A percentile compares a stretch with the other conserved stretches of the same genome.
These are phyloP conservation scores for Rhizophagus prolifer DNA, from an alignment of 192 early-diverging fungal genomes.

Conservation along the genomic window DNA sequence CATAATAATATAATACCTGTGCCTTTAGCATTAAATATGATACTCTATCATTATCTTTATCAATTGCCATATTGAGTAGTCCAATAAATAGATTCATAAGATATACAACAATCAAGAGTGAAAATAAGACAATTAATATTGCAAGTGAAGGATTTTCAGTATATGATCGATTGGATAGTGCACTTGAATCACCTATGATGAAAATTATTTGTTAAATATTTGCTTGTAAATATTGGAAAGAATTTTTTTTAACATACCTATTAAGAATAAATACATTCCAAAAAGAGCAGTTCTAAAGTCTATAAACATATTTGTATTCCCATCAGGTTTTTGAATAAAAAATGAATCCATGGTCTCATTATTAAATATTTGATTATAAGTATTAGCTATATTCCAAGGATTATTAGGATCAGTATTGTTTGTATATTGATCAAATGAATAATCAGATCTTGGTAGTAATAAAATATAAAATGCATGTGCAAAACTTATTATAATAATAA, in stretches of 20 bases:
- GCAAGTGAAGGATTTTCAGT: background rate
- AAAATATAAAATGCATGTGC: slow-evolving; percentile 11
- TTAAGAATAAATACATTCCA: background rate
- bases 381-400: background rate
- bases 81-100: slow-evolving; percentile 21
- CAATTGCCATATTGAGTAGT: background rate
- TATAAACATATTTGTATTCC: no score
- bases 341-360: no score
- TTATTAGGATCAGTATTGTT: background rate
- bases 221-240: background rate
- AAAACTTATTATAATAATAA: background rate
- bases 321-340: no score
- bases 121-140: background rate
- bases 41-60: background rate
- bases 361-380: background rate
- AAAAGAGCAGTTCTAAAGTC: no score
- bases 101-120: background rate
- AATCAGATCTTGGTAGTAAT: background rate
- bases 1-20: background rate
- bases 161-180: background rate
- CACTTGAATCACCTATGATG: background rate
- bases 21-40: background rate
- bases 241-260: background rate
- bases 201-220: background rate
- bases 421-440: background rate